phyloP scores from a whole-genome alignment of 116 monocot species.

The Phalaenopsis hybrid region DNA sequence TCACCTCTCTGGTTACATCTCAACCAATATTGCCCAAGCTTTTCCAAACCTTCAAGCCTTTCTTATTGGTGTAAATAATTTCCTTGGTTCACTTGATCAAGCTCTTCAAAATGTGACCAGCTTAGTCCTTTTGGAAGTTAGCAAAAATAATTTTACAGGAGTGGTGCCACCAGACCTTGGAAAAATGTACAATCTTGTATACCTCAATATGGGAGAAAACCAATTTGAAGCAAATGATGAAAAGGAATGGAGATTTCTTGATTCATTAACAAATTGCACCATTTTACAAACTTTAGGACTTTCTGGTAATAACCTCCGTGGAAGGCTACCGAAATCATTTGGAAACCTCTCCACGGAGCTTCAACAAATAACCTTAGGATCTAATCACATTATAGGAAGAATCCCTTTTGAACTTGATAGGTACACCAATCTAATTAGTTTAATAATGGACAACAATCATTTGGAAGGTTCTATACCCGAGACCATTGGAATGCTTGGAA shows the following conservation, averaged over 20 bases:
- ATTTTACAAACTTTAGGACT: not conserved
- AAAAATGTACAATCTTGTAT: not conserved
- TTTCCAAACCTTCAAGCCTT: not conserved
- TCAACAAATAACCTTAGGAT: not conserved
- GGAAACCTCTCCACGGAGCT: conserved; percentile 20
- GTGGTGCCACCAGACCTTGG: not conserved
- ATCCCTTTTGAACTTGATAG: no score
- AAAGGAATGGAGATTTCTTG: conserved; percentile 15
- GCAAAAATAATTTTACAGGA: not conserved
- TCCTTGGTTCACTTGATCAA: not conserved
- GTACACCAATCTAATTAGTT: no score
- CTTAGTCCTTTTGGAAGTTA: not conserved
- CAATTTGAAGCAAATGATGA: not conserved
- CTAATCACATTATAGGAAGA: no score
- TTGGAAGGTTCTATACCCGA: no score
- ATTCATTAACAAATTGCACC: conserved; percentile 22
- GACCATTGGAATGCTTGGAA: no score
- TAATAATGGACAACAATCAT: no score
- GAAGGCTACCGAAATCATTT: conserved; percentile 14
- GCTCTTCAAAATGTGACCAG: not conserved
- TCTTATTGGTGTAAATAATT: no score
- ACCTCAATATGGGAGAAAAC: not conserved
- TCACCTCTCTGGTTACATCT: not conserved
- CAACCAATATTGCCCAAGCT: not conserved
- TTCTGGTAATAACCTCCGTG: conserved; percentile 5